Conservation (phyloP, 345 rosid genomes). For the Geranium brycei region DNA sequence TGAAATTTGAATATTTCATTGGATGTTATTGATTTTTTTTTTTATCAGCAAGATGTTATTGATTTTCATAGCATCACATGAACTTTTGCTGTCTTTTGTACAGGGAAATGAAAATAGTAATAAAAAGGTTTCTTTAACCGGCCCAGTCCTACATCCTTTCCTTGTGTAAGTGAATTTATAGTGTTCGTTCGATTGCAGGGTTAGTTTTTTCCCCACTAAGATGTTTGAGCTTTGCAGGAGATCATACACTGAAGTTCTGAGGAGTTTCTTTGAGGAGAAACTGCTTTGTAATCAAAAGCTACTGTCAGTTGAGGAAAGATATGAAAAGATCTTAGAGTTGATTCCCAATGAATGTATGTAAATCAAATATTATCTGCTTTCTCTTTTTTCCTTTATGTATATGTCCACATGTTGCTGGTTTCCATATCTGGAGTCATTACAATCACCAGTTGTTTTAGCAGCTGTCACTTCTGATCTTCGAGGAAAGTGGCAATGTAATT, state of each 20-base stretch:
- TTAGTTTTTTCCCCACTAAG: constrained; percentile 9
- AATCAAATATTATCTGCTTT: neutral
- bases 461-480: constrained; percentile 73
- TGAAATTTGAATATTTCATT: neutral
- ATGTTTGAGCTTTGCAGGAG: constrained; percentile 41
- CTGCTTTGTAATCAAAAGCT: constrained; percentile 51
- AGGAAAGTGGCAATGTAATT: constrained; percentile 66
- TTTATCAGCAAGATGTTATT: too few relatives aligned
- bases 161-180: constrained; percentile 47
- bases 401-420: neutral
- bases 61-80: neutral
- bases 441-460: constrained; percentile 19
- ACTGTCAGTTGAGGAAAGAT: constrained; percentile 63
- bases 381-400: neutral
- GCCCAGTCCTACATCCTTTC: constrained; percentile 74
- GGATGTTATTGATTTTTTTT: neutral
- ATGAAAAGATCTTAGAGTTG: constrained; percentile 74
- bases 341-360: constrained; percentile 66
- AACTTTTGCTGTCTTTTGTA: constrained; percentile 6
- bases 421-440: neutral
- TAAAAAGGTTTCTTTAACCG: constrained; percentile 55
- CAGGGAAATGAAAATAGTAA: constrained; percentile 79
- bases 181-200: neutral
- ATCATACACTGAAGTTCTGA: constrained; percentile 63
- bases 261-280: constrained; percentile 57